These are phyloP conservation scores for Galeopsis tetrahit DNA, from an alignment of 257 asterid species.

Conservation along the genomic window DNA sequence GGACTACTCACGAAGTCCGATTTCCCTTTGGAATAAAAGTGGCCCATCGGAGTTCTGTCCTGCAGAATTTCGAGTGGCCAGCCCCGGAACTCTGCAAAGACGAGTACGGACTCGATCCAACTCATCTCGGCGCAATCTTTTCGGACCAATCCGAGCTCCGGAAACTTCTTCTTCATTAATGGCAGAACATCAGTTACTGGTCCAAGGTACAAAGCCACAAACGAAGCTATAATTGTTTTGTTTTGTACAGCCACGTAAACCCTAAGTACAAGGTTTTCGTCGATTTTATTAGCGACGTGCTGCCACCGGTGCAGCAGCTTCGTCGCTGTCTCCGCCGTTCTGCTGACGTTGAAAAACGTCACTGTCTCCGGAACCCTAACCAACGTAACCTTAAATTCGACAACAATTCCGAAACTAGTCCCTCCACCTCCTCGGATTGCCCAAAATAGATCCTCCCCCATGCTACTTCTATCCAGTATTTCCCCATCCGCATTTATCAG, in stretches of 20 bases:
- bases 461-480: neutral
- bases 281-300: neutral
- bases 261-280: neutral
- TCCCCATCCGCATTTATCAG: neutral
- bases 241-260: neutral
- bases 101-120: neutral
- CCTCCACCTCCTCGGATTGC: neutral
- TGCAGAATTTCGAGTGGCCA: too few species aligned
- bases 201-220: neutral
- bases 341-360: constrained; percentile 3
- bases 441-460: constrained; percentile 29
- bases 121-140: neutral
- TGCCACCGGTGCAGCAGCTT: neutral
- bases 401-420: neutral
- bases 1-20: too few species aligned
- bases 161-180: neutral
- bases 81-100: neutral
- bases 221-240: neutral
- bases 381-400: neutral
- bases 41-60: too few species aligned
- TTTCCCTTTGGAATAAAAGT: too few species aligned
- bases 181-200: neutral
- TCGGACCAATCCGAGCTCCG: neutral
- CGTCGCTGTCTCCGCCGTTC: neutral
- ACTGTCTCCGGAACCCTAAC: neutral